Base-by-base conservation (phyloP, 352 stramenopile genomes). In the Elongisporangium undulatum region DNA sequence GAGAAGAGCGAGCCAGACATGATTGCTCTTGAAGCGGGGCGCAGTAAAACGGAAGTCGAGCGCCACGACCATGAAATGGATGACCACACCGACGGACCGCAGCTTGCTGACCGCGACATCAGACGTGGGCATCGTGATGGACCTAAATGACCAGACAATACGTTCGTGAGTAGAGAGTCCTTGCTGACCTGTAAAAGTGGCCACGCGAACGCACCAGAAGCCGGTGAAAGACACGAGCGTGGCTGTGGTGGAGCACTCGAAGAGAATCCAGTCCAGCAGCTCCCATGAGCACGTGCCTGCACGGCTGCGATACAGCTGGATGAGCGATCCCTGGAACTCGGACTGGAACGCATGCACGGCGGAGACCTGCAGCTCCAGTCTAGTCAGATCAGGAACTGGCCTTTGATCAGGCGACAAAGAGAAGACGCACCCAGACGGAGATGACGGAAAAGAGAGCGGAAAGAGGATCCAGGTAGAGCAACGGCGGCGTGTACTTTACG, bases 241-340 rank as follows among this genome's bases (percentile, higher is more conserved):
- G 22, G 65, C 59, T 1, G 77, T 82, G 2, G 75, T 75, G 4
- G 75, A 85, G 19, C 76, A 75, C 55, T 91, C 74, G 56, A 77
- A 84, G 49, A 87, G 79, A 41, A 89, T 73, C 76, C 76, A 86
- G 59, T 87, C 79, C 23, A 89, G 55, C 57, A 87, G 83, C 38
- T 87, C 76, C 79, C 76, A 87, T 41, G 79, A 89, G 22, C 65
- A 79, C 21, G 72, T 62, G n/a, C 68, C 72, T 39, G 78, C 72
- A 7, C 71, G 71, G 58, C 74, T 76, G 20, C 79, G 74, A 53
- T 84, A 72, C 53, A 83, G 69, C 54, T 87, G 50, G 48, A 87
- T 77, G n/a, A 72, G 79, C 51, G 79, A 75, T 19, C 74, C 71
- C 45, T 83, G 79, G 24, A 87, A 79, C 21, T 75, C 77, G 10